Evolutionary conservation across 75 land plant species (phyloP), one percentile per base, ranked within the genome.

Genomic region (Picea sitchensis): DNA sequence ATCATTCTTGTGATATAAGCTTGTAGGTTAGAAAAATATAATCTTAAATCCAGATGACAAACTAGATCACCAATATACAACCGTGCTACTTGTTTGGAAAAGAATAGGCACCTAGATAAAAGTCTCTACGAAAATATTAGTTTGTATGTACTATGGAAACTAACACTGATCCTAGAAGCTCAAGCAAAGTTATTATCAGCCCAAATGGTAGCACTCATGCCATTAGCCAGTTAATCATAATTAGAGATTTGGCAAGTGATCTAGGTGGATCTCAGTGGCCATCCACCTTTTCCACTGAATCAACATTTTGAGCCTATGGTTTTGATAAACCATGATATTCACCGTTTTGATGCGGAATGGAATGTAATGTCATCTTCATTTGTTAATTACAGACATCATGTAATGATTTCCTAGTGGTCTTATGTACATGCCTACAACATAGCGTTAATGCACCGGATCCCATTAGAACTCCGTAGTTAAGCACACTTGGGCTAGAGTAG

Each of bases 41-140:
- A 34, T 34, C 20, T 67, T 36, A 67, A 36, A 67, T 32, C 71
- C 71, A 67, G 11, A 71, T 7, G 21, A 41, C 36, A 69, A 69
- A 69, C 73, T 41, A 20, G 73, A 69, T 51, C 47, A 69, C 73
- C 12, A 41, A 17, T 44, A 68, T 68, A 34, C 26, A 69, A 69
- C 47, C 7, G 20, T 38, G 51, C 73, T 69, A 69, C 15, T 7
- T 20, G 14, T 69, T n/a, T n/a, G 11, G 23, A 36, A n/a, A 71
- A 71, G 23, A 44, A 38, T 18, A 71, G 0, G 11, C 3, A 11
- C 11, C n/a, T 71, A 9, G 14, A 20, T 44, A 71, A 69, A 44
- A 67, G 34, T 6, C 74, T 38, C 54, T 41, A 44, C 9, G 20
- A 41, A 18, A 41, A 69, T 69, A 69, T 9, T 51, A 51, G 12